phyloP scores from a whole-genome alignment of 2,329 filamentous ascomycete genomes.

The Plectosphaerella cucumerina region DNA sequence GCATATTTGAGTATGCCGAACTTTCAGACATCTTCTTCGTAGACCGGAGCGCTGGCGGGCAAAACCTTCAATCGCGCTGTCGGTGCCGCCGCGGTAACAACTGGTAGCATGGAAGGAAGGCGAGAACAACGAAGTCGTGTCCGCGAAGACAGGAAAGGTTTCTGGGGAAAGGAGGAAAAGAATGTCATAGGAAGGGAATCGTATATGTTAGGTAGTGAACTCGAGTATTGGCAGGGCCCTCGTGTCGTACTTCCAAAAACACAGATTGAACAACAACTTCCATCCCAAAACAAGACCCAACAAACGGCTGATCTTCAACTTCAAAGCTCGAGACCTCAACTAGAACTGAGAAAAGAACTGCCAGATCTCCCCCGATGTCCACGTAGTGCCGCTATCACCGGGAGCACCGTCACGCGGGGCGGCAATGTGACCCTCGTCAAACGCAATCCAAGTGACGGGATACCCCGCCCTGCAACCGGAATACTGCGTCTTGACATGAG shows the following conservation, averaged over 20 bases:
- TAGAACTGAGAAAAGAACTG: conserved; percentile 16
- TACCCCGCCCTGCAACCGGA: conserved; percentile 17
- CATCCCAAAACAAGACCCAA: no score
- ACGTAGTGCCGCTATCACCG: conserved; percentile 1
- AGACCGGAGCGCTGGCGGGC: conserved; percentile 51
- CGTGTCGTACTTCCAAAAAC: no score
- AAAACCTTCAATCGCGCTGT: conserved; percentile 39
- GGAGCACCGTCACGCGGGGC: not conserved
- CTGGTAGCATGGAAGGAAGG: conserved; percentile 18
- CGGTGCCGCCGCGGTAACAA: no score
- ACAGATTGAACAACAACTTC: no score
- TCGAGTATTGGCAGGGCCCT: no score
- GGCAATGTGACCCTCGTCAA: conserved; percentile 19
- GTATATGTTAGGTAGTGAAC: no score
- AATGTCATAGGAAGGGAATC: no score
- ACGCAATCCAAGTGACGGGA: conserved; percentile 24
- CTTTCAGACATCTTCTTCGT: no score
- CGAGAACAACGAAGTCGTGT: conserved; percentile 31
- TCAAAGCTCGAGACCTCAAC: no score
- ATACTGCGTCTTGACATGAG: conserved; percentile 21
- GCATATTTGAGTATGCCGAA: no score
- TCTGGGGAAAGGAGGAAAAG: no score
- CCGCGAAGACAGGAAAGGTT: conserved; percentile 44
- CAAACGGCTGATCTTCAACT: no score
- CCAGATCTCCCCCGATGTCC: conserved; percentile 12